Evolutionary conservation across 2,329 filamentous ascomycete genomes (phyloP).

Genomic region (Cladorrhinum sp.): DNA sequence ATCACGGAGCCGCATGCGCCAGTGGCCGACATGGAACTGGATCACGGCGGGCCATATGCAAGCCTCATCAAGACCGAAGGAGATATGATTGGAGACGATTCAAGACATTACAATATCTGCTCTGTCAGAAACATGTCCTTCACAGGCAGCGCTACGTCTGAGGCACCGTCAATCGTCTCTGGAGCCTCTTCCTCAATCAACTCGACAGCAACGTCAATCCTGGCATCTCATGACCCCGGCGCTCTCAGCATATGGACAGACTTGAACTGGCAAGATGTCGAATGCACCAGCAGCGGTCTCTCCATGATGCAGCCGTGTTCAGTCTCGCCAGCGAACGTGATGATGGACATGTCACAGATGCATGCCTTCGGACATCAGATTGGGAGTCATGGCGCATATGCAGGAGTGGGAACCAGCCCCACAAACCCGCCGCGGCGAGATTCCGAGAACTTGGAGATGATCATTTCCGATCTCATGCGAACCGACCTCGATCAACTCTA

Average conservation of each 20-base stretch:
- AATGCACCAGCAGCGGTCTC: not conserved
- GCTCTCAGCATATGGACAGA: not conserved
- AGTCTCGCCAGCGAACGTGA: not conserved
- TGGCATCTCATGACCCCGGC: not conserved
- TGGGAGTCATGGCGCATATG: too few relatives aligned
- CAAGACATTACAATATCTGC: not conserved
- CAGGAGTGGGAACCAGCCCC: not conserved
- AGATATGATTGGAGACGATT: not conserved
- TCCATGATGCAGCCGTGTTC: not conserved
- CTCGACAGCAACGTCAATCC: not conserved
- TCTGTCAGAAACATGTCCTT: not conserved
- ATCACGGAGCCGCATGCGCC: not conserved
- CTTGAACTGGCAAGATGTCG: not conserved
- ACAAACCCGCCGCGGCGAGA: not conserved
- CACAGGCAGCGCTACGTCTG: not conserved
- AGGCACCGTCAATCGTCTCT: not conserved
- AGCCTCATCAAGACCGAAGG: too few relatives aligned
- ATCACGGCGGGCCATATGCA: not conserved
- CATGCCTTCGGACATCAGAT: not conserved
- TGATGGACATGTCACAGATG: not conserved
- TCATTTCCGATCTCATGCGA: not conserved
- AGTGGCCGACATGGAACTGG: not conserved
- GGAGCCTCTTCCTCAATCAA: not conserved
- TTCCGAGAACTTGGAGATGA: not conserved
- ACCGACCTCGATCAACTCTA: slow-evolving; percentile 7